Evolutionary conservation across 306 rosid genomes (phyloP).

Genomic region (Cicer chorassanicum): DNA sequence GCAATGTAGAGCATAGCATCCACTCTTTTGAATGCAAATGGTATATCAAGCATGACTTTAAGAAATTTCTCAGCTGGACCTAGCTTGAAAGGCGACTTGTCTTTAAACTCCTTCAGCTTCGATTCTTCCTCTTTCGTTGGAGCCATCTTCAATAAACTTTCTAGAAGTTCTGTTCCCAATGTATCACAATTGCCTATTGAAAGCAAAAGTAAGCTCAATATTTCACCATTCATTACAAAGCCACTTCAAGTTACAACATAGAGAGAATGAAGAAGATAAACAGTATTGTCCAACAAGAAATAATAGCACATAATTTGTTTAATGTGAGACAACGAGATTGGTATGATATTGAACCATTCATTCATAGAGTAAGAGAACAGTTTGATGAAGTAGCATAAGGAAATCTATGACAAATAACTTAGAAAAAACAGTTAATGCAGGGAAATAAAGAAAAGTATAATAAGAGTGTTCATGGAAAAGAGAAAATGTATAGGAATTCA

Average conservation of each 20-base stretch:
- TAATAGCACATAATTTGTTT: not conserved
- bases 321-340: not conserved
- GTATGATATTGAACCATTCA: not conserved
- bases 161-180: slow-evolving; percentile 83
- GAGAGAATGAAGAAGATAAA: slow-evolving; percentile 16
- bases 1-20: slow-evolving; percentile 93
- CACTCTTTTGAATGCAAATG: slow-evolving; percentile 87
- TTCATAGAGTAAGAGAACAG: not conserved
- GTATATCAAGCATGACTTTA: slow-evolving; percentile 79
- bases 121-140: slow-evolving; percentile 84
- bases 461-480: not conserved
- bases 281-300: slow-evolving; percentile 19
- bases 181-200: slow-evolving; percentile 74
- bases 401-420: not conserved
- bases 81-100: slow-evolving; percentile 79
- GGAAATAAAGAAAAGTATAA: not conserved
- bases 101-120: slow-evolving; percentile 74
- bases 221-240: slow-evolving; percentile 6
- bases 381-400: not conserved
- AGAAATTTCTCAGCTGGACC: slow-evolving; percentile 97
- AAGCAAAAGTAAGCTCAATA: slow-evolving; percentile 26
- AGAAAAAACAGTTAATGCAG: slow-evolving; percentile 8
- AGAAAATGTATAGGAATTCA: slow-evolving; percentile 11
- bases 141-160: slow-evolving; percentile 89
- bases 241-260: not conserved